These are phyloP conservation scores for Basipetospora chlamydospora DNA, from an alignment of 2,329 filamentous ascomycete species.

Conservation along the genomic window DNA sequence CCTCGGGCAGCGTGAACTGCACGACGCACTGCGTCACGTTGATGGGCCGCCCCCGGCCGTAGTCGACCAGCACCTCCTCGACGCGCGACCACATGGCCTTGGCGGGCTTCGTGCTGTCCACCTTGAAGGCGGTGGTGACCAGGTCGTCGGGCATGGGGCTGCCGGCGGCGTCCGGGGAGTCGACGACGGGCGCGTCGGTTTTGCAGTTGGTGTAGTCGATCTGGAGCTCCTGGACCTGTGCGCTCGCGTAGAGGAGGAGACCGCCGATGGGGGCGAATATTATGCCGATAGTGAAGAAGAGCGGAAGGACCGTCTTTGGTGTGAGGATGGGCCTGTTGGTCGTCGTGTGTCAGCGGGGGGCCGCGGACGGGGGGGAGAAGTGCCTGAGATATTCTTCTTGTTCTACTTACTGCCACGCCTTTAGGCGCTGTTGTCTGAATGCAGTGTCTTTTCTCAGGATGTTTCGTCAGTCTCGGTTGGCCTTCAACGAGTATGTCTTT, in stretches of 20 bases:
- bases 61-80: slow-evolving; percentile 25
- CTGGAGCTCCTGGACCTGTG: slow-evolving; percentile 72
- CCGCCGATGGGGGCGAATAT: slow-evolving; percentile 92
- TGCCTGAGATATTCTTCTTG: too few relatives aligned
- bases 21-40: slow-evolving; percentile 49
- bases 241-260: slow-evolving; percentile 70
- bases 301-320: slow-evolving; percentile 79
- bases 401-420: slow-evolving; percentile 98
- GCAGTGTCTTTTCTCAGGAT: slow-evolving; percentile 57
- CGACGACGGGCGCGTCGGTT: slow-evolving; percentile 31
- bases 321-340: slow-evolving; percentile 76
- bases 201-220: slow-evolving; percentile 82
- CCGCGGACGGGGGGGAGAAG: background rate
- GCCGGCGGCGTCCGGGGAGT: slow-evolving; percentile 18
- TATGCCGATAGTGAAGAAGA: slow-evolving; percentile 82
- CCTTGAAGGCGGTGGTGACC: slow-evolving; percentile 60
- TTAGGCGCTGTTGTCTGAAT: slow-evolving; percentile 89
- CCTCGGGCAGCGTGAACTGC: slow-evolving; percentile 64
- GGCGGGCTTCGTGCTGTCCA: slow-evolving; percentile 21
- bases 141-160: slow-evolving; percentile 37
- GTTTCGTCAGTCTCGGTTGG: slow-evolving; percentile 5
- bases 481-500: too few relatives aligned
- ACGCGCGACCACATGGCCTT: slow-evolving; percentile 27
- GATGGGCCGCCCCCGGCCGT: slow-evolving; percentile 16
- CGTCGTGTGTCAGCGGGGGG: too few relatives aligned